phyloP scores from a whole-genome alignment of 352 stramenopile genomes.

The Phytopythium boreale region DNA sequence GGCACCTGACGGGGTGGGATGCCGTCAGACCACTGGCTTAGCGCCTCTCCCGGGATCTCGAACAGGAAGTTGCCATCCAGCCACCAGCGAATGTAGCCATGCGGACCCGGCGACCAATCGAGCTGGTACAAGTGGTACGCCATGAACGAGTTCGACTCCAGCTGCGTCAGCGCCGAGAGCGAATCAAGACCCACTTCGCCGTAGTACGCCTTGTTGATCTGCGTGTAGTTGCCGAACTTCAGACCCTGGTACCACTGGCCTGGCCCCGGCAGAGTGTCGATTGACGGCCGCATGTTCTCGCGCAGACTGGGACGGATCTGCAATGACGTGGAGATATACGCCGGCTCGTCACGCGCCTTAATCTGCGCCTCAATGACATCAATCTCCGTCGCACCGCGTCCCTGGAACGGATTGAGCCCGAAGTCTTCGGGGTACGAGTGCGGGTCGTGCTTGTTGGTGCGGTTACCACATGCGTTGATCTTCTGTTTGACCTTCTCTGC shows the following conservation, averaged over 20 bases:
- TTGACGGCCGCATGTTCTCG: conserved; percentile 56
- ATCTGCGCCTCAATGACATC: conserved; percentile 94
- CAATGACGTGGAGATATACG: conserved; percentile 92
- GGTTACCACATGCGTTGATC: conserved; percentile 93
- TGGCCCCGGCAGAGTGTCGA: conserved; percentile 49
- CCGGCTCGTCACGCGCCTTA: conserved; percentile 80
- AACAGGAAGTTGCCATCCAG: conserved; percentile 94
- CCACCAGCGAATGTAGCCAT: conserved; percentile 93
- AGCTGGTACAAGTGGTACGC: conserved; percentile 93
- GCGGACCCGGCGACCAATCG: conserved; percentile 92
- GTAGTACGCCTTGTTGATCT: conserved; percentile 95
- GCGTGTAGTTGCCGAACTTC: conserved; percentile 81
- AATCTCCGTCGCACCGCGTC: conserved; percentile 96
- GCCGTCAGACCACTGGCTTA: conserved; percentile 76
- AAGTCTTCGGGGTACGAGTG: conserved; percentile 85
- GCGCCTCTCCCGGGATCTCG: conserved; percentile 84
- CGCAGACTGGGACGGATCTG: conserved; percentile 87
- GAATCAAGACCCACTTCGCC: conserved; percentile 93
- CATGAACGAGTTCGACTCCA: conserved; percentile 91
- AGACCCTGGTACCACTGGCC: conserved; percentile 91
- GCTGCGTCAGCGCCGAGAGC: conserved; percentile 91
- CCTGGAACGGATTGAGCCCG: conserved; percentile 88
- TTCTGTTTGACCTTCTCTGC: conserved; percentile 89
- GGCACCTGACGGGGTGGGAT: conserved; percentile 87
- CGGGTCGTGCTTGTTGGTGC: conserved; percentile 92